Evolutionary conservation across 768 basidiomycete species (phyloP), one percentile per base, ranked within the genome.

Genomic region (Gymnopilus junonius): DNA sequence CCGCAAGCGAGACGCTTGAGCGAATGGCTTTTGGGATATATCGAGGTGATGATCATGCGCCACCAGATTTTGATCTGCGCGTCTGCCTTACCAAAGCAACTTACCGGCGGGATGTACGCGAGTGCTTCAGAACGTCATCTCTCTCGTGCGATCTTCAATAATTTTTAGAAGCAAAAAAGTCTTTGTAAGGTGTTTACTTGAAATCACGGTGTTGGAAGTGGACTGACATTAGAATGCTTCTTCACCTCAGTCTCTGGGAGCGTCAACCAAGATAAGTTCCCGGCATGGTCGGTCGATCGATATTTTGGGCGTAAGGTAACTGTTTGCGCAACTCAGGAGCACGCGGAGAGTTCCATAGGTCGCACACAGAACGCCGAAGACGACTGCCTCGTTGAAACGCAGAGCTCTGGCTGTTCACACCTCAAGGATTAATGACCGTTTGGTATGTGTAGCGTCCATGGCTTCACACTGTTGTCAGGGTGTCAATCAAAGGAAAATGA

Each of bases 1-100:
- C 58, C 25, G 37, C 59, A 65, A 61, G 59, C 64, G 64, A 65
- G 40, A 55, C 46, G 45, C 40, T 65, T 57, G 45, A 65, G 35
- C 58, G 32, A 55, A 55, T 54, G 54, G 60, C 54, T 53, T 23
- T 46, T 39, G 29, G 45, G 54, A 56, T 46, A 59, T 32, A 59
- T 45, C 58, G 63, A 64, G 40, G 59, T 21, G 59, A 54, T 39
- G 58, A 58, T 58, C 58, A 48, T 55, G 43, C 63, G 63, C 63
- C 63, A 64, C 63, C 63, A 64, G 53, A 46, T 50, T 35, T 59
- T 59, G 58, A 59, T 59, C 58, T 54, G 25, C 42, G 55, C 55
- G 58, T 54, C 58, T 55, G 55, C 42, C 4, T 63, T 35, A 48
- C 56, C 56, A 55, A 31, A 35, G 64, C 42, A 31, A 37, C 21